Evolutionary conservation across 1,284 basidiomycete species (phyloP), one percentile per base, ranked within the genome.

Genomic region (Boletus hoseneyae): DNA sequence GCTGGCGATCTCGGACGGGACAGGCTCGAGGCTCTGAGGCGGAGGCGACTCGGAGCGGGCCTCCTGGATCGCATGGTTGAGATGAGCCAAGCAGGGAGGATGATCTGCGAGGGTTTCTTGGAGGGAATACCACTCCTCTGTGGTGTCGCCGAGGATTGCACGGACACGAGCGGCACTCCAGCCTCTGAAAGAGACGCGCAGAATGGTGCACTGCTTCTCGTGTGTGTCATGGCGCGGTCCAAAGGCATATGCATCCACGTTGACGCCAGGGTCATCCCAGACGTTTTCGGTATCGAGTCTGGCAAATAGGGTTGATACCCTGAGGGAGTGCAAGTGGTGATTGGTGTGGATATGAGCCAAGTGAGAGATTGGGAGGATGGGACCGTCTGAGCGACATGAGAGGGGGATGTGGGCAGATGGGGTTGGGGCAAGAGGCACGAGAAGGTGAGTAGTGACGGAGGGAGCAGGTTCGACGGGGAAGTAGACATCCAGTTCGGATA

Each of bases 361-460:
- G 10, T 75, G 65, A n/a, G 75, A 63, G 4, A 86, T 64, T 0
- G 84, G 83, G 5, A 87, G 71, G 12, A 89, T 71, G 1, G 69
- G 74, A 19, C 48, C 54, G 6, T 48, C 51, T 19, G 61, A 53
- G 47, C 68, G 62, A 25, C 64, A 53, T 13, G 75, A 66, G 47
- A 88, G 73, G 2, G 86, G 85, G n/a, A 79, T 66, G 19, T 82
- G 80, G 4, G 75, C 65, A 1, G 82, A 80, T 5, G 85, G 81
- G 5, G 83, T 85, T 1, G 87, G 85, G 0, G 82, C 83, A 47
- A 90, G 77, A 47, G 87, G 87, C 40, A 90, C 77, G 49, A 87
- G 76, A 42, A 90, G 77, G 57, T 75, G 74, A 4, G 87, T 87
- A 10, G 77, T 81, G 11, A 83, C 77, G n/a, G 70, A 61, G 18